These are phyloP conservation scores for Exophiala aquamarina DNA, from an alignment of 2,329 filamentous ascomycete species.

Conservation along the genomic window DNA sequence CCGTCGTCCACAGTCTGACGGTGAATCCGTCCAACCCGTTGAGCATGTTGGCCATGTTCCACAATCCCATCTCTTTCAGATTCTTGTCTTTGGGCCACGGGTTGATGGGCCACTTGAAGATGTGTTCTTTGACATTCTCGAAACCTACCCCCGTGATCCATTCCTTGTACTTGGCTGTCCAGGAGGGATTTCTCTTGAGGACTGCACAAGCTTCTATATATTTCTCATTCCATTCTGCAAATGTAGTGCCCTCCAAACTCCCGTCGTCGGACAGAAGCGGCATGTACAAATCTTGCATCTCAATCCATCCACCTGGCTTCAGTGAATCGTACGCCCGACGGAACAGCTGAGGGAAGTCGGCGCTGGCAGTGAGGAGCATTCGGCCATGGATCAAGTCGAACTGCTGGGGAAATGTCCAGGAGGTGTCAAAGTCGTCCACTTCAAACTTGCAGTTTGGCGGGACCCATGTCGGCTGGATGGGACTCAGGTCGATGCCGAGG, in stretches of 20 bases:
- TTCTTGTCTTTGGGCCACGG: conserved; percentile 30
- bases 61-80: conserved; percentile 27
- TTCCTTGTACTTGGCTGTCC: conserved; percentile 14
- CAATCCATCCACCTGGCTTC: conserved; percentile 44
- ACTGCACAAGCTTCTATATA: conserved; percentile 31
- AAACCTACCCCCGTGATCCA: conserved; percentile 28
- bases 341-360: not conserved
- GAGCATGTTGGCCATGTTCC: conserved; percentile 18
- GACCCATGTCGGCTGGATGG: conserved; percentile 23
- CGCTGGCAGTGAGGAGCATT: conserved; percentile 14
- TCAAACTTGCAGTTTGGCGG: conserved; percentile 34
- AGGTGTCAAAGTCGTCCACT: conserved; percentile 30
- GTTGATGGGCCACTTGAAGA: conserved; percentile 27
- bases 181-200: conserved; percentile 17
- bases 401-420: conserved; percentile 27
- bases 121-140: conserved; percentile 23
- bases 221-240: conserved; percentile 27
- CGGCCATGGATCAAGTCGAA: conserved; percentile 32
- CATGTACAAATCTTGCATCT: conserved; percentile 37
- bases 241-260: conserved; percentile 36
- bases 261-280: conserved; percentile 36
- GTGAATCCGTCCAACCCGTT: conserved; percentile 27
- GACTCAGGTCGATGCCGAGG: conserved; percentile 26
- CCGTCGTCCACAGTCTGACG: conserved; percentile 26
- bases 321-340: conserved; percentile 23